These are phyloP conservation scores for Cairneyella variabilis DNA, from an alignment of 495 filamentous ascomycete genomes.

Conservation along the genomic window DNA sequence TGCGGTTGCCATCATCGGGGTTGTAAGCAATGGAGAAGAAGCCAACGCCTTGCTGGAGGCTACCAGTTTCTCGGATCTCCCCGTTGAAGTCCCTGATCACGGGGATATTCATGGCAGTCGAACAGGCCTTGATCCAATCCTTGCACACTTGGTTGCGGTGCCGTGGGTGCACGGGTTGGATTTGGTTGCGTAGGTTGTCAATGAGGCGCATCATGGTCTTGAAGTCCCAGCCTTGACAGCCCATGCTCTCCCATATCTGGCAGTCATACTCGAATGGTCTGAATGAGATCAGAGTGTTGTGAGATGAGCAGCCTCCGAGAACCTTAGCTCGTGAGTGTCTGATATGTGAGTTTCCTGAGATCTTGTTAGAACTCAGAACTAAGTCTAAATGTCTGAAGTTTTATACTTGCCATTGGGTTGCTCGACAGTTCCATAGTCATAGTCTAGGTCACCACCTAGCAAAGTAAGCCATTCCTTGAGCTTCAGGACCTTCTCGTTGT, in stretches of 20 bases:
- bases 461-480: conserved; percentile 76
- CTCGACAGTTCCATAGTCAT: conserved; percentile 81
- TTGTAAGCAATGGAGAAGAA: conserved; percentile 86
- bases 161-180: conserved; percentile 71
- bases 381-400: background rate
- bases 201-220: conserved; percentile 70
- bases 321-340: conserved; percentile 82
- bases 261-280: conserved; percentile 78
- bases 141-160: conserved; percentile 81
- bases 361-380: conserved; percentile 18
- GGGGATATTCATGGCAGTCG: conserved; percentile 67
- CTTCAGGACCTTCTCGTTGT: conserved; percentile 51
- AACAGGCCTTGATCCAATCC: conserved; percentile 77
- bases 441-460: conserved; percentile 77
- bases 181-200: conserved; percentile 71
- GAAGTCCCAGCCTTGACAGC: conserved; percentile 76
- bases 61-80: conserved; percentile 63
- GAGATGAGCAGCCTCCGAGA: conserved; percentile 78
- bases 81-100: conserved; percentile 78
- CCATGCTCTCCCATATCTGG: conserved; percentile 65
- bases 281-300: conserved; percentile 86
- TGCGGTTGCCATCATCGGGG: conserved; percentile 71
- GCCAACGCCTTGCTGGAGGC: conserved; percentile 67
- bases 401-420: conserved; percentile 64
- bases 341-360: conserved; percentile 72